Percentiles rank a stretch among this genome's conserved stretches.
Evolutionary conservation across 176 grass and related monocot genomes (phyloP).

Genomic region (Phragmites australis): DNA sequence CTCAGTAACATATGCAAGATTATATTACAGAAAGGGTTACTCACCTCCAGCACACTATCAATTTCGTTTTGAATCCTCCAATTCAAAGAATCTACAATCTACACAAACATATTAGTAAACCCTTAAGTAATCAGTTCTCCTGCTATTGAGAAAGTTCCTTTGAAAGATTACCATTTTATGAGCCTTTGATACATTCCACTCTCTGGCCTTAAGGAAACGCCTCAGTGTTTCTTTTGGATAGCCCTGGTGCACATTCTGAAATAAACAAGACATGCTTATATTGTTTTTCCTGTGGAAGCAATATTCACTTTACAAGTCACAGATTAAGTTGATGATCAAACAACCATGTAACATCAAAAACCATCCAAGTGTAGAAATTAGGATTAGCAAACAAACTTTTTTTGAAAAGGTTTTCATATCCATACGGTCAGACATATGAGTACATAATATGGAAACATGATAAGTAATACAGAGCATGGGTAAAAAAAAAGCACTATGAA

Average conservation of each 20-base stretch:
- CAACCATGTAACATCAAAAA: constrained; percentile 3
- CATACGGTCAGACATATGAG: not conserved
- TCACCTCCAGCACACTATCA: constrained; percentile 79
- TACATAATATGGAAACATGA: not conserved
- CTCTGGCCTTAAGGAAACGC: constrained; percentile 93
- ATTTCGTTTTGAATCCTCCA: constrained; percentile 96
- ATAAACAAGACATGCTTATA: constrained; percentile 23
- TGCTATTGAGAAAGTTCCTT: not conserved
- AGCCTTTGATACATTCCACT: constrained; percentile 78
- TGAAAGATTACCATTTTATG: constrained; percentile 83
- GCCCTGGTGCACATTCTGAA: constrained; percentile 91
- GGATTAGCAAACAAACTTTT: not conserved
- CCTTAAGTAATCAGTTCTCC: constrained; percentile 11
- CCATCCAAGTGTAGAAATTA: not conserved
- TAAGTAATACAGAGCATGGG: not conserved
- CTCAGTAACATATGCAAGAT: constrained; percentile 8
- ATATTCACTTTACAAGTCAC: constrained; percentile 6
- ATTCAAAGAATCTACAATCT: constrained; percentile 90
- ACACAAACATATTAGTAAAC: constrained; percentile 18
- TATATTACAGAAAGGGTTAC: constrained; percentile 41
- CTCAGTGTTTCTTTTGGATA: constrained; percentile 73
- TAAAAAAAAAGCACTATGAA: not conserved
- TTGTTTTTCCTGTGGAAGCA: not conserved
- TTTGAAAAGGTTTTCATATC: not conserved
- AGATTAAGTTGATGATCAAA: constrained; percentile 27